Evolutionary conservation across 495 filamentous ascomycete species (phyloP), one percentile per base, ranked within the genome.

Genomic region (Hyaloscypha variabilis): DNA sequence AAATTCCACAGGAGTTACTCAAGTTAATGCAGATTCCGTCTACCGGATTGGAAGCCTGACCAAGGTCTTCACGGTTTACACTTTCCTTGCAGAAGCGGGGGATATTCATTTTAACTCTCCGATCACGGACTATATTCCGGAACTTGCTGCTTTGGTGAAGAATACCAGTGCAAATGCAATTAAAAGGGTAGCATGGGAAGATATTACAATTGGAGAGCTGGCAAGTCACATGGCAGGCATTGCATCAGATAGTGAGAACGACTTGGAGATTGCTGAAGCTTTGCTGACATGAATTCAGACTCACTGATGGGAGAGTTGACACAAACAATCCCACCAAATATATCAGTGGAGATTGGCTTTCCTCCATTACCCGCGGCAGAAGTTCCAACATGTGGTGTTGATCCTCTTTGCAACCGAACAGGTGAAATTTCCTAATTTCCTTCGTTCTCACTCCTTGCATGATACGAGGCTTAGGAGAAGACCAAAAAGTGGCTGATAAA

Each of bases 151-250:
- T 2, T 60, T 75, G 0, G 79, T 77, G 2, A 77, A 81, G 1
- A 74, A 73, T 52, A 24, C 24, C 2, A 19, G 51, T 31, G 62
- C 3, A 2, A 42, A 65, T 58, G 24, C 54, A 23, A 31, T 65
- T 19, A 49, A 26, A 5, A 26, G 21, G 17, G 73, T 83, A 42
- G 74, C 75, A 26, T 88, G 85, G 85, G 73, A 78, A n/a, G 77
- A 82, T 24, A 74, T 87, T 24, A 87, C 85, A 0, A 75, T 87
- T 17, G 81, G 82, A 5, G 73, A 78, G 8, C 64, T 88, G 39
- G 83, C 83, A 0, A 81, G 79, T 64, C 84, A 87, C 59, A 68
- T 84, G 62, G 77, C 83, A 10, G 85, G 85, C 3, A 75, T 83
- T 17, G 74, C 77, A 24, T 74, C 77, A 58, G 63, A 65, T 21